Evolutionary conservation across 2,329 filamentous ascomycete genomes (phyloP).

Genomic region (Sporothrix sp.): DNA sequence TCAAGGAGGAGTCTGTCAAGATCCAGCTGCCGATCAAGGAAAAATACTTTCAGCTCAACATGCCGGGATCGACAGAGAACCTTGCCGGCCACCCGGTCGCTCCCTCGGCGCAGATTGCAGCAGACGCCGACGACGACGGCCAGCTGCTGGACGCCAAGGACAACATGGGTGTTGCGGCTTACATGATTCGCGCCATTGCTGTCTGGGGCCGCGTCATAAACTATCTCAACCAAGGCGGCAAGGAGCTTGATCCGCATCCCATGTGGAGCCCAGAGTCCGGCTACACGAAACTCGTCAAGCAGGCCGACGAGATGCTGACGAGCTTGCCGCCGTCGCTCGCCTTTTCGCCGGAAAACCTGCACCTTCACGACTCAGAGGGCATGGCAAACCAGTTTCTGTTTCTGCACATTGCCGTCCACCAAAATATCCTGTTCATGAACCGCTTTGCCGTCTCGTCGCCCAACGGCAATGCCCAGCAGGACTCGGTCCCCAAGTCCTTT

Average conservation of each 20-base stretch:
- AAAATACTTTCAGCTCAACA: constrained; percentile 80
- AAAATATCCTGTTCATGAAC: constrained; percentile 83
- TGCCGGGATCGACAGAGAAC: constrained; percentile 77
- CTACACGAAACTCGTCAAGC: constrained; percentile 59
- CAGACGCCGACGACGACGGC: constrained; percentile 55
- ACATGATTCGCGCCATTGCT: constrained; percentile 74
- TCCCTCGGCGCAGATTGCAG: constrained; percentile 19
- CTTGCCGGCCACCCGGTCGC: constrained; percentile 50
- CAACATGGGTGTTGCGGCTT: constrained; percentile 92
- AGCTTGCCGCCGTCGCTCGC: constrained; percentile 61
- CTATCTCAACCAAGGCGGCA: constrained; percentile 84
- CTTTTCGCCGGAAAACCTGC: constrained; percentile 73
- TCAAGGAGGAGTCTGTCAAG: constrained; percentile 78
- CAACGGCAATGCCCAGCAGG: constrained; percentile 52
- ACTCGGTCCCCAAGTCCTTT: constrained; percentile 63
- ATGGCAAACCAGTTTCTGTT: constrained; percentile 89
- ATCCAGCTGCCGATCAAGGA: constrained; percentile 89
- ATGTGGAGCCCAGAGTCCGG: constrained; percentile 78
- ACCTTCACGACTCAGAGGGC: constrained; percentile 72
- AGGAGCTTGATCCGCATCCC: constrained; percentile 62
- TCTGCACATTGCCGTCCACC: constrained; percentile 80
- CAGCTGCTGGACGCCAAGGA: constrained; percentile 57
- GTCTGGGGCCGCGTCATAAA: constrained; percentile 85
- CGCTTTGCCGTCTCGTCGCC: constrained; percentile 71
- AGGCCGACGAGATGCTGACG: constrained; percentile 60